Evolutionary conservation across 129 eudicot genomes (phyloP), one percentile per base, ranked within the genome.

Genomic region (Erigeron canadensis): DNA sequence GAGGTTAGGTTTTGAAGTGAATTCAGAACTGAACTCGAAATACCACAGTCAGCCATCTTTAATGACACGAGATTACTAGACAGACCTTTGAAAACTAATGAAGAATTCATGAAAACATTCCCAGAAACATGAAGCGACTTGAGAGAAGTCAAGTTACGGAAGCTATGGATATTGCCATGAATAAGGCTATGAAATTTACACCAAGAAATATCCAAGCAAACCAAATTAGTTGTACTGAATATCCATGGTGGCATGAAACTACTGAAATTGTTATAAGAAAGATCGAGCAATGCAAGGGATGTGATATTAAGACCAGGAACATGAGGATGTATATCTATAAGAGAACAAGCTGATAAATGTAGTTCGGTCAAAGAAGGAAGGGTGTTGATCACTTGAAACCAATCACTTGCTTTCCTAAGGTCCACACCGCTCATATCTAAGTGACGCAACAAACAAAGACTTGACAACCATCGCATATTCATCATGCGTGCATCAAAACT

Each of bases 391-490:
- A 60, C 60, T 9, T 45, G 43, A 7, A 64, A 0, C 62, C 56
- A 71, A 6, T 46, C 15, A 0, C 2, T 67, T 6, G 63, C 40
- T 39, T 76, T 5, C 23, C 65, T 13, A 10, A 79, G 59, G n/a
- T 57, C 21, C 1, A 67, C 46, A 1, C 5, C 5, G 16, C 70
- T 65, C 80, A 76, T 4, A 50, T 76, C 80, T 39, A 73, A 13
- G 21, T 72, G 76, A 16, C 18, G 69, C 55, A 74, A 23, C 54
- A 38, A 6, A 51, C 55, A 69, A 2, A 80, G 76, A 18, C 42
- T 42, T 41, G 80, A 74, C 55, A 79, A 39, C 83, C 83, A 67
- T 3, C 51, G 61, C 46, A 73, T 60, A 42, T 37, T 79, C 46
- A 0, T 46, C 7, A 17, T 38, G 18, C 72, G 6, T n/a, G n/a